phyloP scores from a whole-genome alignment of 768 basidiomycete species.

The Piloderma croceum region DNA sequence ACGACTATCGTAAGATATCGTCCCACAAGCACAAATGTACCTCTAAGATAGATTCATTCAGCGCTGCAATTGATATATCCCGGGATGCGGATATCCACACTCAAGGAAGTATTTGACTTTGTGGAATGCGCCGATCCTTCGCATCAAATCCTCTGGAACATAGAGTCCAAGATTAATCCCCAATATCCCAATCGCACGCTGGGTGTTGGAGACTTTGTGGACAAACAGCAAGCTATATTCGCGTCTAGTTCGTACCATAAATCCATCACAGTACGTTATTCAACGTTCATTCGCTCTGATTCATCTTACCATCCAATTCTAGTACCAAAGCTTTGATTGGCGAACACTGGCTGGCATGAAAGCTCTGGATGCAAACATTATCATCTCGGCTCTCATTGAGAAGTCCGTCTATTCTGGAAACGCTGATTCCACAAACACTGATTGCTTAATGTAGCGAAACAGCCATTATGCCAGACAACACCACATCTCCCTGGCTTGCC shows the following conservation, averaged over 20 bases:
- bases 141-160: slow-evolving; percentile 62
- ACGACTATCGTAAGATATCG: slow-evolving; percentile 46
- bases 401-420: slow-evolving; percentile 37
- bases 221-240: slow-evolving; percentile 55
- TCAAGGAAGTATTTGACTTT: slow-evolving; percentile 71
- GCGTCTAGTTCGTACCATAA: slow-evolving; percentile 51
- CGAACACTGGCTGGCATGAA: slow-evolving; percentile 69
- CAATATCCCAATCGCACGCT: slow-evolving; percentile 46
- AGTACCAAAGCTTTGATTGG: slow-evolving; percentile 87
- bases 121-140: slow-evolving; percentile 65
- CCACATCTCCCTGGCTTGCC: slow-evolving; percentile 60
- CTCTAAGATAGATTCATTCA: too few species aligned
- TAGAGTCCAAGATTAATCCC: slow-evolving; percentile 73
- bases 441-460: slow-evolving; percentile 29
- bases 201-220: slow-evolving; percentile 55
- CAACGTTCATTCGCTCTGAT: background rate
- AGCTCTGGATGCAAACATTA: slow-evolving; percentile 50
- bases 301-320: background rate
- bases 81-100: slow-evolving; percentile 64
- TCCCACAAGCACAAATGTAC: slow-evolving; percentile 2
- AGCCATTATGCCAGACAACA: slow-evolving; percentile 35
- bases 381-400: slow-evolving; percentile 61
- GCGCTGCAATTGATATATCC: slow-evolving; percentile 63
- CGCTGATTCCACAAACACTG: background rate
- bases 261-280: slow-evolving; percentile 52